These are phyloP conservation scores for Amanita inopinata DNA, from an alignment of 768 basidiomycete species.

Conservation along the genomic window DNA sequence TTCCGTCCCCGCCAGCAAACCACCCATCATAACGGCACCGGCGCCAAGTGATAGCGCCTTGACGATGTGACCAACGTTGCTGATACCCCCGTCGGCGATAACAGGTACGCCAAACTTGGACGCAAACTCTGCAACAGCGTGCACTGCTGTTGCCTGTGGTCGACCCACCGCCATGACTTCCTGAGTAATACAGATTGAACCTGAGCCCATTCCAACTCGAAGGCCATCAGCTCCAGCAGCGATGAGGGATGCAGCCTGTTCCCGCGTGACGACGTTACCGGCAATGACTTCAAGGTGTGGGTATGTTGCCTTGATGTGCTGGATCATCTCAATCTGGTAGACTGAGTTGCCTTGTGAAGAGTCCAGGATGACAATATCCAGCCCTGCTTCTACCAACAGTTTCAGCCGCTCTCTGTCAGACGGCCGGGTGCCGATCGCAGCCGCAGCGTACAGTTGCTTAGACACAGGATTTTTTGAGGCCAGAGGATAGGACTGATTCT, in stretches of 20 bases:
- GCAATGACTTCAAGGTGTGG: conserved; percentile 89
- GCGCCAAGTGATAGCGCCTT: conserved; percentile 94
- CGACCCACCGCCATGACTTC: conserved; percentile 99
- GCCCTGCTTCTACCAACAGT: conserved; percentile 85
- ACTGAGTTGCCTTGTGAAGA: conserved; percentile 95
- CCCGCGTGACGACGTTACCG: conserved; percentile 96
- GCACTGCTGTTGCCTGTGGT: conserved; percentile 98
- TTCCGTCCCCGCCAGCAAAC: conserved; percentile 88
- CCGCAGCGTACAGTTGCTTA: conserved; percentile 96
- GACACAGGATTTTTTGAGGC: conserved; percentile 84
- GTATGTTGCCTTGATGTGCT: conserved; percentile 83
- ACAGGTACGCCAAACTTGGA: conserved; percentile 91
- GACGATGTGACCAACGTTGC: conserved; percentile 95
- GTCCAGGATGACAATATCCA: conserved; percentile 92
- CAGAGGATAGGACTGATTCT: conserved; percentile 94
- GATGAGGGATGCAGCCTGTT: conserved; percentile 92
- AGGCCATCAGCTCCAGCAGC: conserved; percentile 93
- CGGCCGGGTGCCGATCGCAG: conserved; percentile 89
- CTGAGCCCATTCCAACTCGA: conserved; percentile 95
- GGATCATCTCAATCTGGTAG: conserved; percentile 90
- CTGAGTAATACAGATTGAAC: conserved; percentile 98
- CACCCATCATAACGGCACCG: conserved; percentile 98
- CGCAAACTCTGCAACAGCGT: conserved; percentile 90
- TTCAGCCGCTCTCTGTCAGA: conserved; percentile 78
- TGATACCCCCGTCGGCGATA: conserved; percentile 92